Base-by-base conservation (phyloP, 805 yeast species). In the Priceomyces carsonii region DNA sequence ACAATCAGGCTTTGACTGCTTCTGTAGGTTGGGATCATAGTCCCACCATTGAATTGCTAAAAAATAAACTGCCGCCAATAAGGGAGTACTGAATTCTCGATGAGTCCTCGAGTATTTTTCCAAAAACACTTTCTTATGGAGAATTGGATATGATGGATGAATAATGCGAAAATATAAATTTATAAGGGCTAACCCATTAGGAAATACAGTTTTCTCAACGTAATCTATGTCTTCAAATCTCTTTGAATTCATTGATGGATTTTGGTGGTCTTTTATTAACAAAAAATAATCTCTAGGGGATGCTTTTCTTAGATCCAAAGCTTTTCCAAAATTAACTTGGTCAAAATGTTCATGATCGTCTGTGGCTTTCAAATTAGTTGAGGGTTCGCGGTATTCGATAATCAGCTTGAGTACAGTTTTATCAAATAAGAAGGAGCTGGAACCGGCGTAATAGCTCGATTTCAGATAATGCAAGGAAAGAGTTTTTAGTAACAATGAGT, bases 41-140 rank as follows among this genome's bases (percentile, higher is more conserved):
- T 86, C 91, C 97, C 97, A 90, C 95, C 95, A 88, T 55, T 87
- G 91, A 28, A 86, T 74, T 0, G 97, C 95, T 39, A 90, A 64
- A 7, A 85, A 79, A 54, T 91, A 91, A 1, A 91, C 95, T 0
- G 96, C 85, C 0, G 97, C 97, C 31, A 91, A 64, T 32, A 91
- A 61, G 0, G 97, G 95, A 0, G 97, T 95, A 35, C 93, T 80
- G 49, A 91, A 80, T 58, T 91, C 98, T 30, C 95, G 74, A 56
- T 88, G 95, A 1, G 97, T 88, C 37, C 98, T 68, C 2, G 90
- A 69, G 55, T 90, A 91, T 56, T 91, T 91, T 50, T 91, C 98
- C 42, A 91, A 54, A 49, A 91, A 93, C 5, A 91, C 96, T 49
- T 84, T 80, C 52, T 89, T 91, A 59, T 93, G 97, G 33, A 91